phyloP scores from a whole-genome alignment of 1,139 yeast genomes.

The Lodderomyces parapsilosis region DNA sequence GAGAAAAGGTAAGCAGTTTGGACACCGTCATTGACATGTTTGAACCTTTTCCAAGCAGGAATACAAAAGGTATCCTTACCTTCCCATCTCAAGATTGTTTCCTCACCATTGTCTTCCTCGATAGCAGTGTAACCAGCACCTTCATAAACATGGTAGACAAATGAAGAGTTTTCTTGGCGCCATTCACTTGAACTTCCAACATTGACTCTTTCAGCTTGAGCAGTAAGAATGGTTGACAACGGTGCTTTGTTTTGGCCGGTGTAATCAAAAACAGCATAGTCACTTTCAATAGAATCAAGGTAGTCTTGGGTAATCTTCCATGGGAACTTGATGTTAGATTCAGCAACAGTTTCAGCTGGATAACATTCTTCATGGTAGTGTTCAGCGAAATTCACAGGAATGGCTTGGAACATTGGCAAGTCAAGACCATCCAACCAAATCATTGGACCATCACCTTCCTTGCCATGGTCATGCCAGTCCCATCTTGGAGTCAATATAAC shows the following conservation, averaged over 20 bases:
- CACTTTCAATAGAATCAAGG: background rate
- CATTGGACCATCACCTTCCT: constrained; percentile 3
- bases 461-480: constrained; percentile 2
- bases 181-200: background rate
- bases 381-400: background rate
- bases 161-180: background rate
- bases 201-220: constrained; percentile 1
- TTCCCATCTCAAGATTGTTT: background rate
- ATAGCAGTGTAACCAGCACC: constrained; percentile 1
- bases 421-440: constrained; percentile 1
- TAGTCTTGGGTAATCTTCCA: background rate
- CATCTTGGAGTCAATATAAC: constrained; percentile 1
- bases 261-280: background rate
- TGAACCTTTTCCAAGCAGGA: background rate
- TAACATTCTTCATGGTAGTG: background rate
- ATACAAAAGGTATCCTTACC: background rate
- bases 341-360: background rate
- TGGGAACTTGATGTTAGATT: constrained; percentile 1
- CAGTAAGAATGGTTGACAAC: constrained; percentile 1
- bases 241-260: background rate
- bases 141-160: constrained; percentile 1
- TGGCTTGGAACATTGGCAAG: background rate
- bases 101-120: background rate
- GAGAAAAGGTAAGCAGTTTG: background rate
- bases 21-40: background rate